phyloP scores from a whole-genome alignment of 805 yeast genomes.

The Kluyveromyces lactis region DNA sequence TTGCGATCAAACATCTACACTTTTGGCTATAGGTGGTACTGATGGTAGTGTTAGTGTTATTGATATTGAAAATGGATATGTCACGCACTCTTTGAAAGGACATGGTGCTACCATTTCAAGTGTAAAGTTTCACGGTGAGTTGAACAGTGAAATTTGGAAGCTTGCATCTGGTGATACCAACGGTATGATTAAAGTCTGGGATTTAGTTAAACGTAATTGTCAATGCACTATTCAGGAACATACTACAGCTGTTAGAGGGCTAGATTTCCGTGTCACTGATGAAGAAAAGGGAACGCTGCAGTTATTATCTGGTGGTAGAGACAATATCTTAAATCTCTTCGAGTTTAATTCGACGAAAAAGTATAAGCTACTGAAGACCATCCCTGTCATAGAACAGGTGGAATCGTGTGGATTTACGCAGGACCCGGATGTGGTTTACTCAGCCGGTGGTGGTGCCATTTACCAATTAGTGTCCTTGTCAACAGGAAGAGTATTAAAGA shows the following conservation, averaged over 20 bases:
- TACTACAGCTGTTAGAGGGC: slow-evolving; percentile 75
- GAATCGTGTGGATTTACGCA: slow-evolving; percentile 58
- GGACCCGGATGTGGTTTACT: slow-evolving; percentile 37
- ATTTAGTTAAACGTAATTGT: slow-evolving; percentile 61
- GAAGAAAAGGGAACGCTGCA: slow-evolving; percentile 37
- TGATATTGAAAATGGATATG: slow-evolving; percentile 81
- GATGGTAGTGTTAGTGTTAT: slow-evolving; percentile 89
- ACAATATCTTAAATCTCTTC: slow-evolving; percentile 50
- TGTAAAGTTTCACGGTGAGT: slow-evolving; percentile 63
- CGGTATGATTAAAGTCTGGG: slow-evolving; percentile 53
- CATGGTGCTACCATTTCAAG: slow-evolving; percentile 87
- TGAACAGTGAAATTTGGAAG: slow-evolving; percentile 64
- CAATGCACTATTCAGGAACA: slow-evolving; percentile 63
- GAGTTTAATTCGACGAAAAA: slow-evolving; percentile 44
- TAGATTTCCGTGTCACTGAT: slow-evolving; percentile 41
- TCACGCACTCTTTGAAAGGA: slow-evolving; percentile 86
- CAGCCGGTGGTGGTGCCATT: slow-evolving; percentile 75
- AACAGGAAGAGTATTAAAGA: slow-evolving; percentile 37
- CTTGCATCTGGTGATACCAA: slow-evolving; percentile 66
- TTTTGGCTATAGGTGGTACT: slow-evolving; percentile 90
- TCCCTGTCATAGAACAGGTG: slow-evolving; percentile 66
- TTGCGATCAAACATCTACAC: slow-evolving; percentile 71
- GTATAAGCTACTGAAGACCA: slow-evolving; percentile 51
- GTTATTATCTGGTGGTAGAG: slow-evolving; percentile 83
- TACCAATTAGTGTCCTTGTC: slow-evolving; percentile 55